A percentile compares a stretch with the other conserved stretches of the same genome.
Conservation (phyloP, 1,284 basidiomycete genomes). For the Boletus sp. region DNA sequence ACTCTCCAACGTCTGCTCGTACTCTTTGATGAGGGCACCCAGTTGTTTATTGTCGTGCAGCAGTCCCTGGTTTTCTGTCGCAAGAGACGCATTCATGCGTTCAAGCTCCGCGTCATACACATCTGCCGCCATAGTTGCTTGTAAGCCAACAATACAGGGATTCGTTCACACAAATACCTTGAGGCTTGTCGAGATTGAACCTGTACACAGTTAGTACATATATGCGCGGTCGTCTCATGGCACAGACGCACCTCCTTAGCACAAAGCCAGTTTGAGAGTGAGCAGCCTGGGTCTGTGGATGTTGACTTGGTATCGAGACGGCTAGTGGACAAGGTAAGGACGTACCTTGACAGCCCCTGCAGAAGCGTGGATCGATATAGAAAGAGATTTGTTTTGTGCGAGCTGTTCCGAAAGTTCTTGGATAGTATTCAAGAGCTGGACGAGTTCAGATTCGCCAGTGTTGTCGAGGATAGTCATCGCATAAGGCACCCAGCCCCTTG, state of each 20-base stretch:
- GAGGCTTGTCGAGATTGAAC: conserved; percentile 88
- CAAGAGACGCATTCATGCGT: conserved; percentile 80
- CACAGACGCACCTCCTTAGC: conserved; percentile 61
- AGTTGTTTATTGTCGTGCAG: conserved; percentile 96
- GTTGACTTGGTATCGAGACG: conserved; percentile 1
- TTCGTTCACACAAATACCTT: conserved; percentile 54
- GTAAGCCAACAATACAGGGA: background rate
- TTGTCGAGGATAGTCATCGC: conserved; percentile 42
- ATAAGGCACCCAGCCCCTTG: background rate
- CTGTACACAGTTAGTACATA: conserved; percentile 24
- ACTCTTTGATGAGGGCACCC: conserved; percentile 87
- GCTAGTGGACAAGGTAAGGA: conserved; percentile 6
- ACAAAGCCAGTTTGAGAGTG: conserved; percentile 88
- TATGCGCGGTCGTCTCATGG: background rate
- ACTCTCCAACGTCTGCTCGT: conserved; percentile 92
- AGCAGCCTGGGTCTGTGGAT: conserved; percentile 53
- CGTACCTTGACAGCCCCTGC: conserved; percentile 78
- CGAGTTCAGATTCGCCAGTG: conserved; percentile 45
- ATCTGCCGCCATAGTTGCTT: conserved; percentile 47
- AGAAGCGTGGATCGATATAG: conserved; percentile 56
- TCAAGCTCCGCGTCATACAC: conserved; percentile 92
- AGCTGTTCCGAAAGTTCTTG: conserved; percentile 83
- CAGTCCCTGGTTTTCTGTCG: conserved; percentile 82
- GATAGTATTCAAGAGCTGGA: conserved; percentile 70
- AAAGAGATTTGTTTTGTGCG: conserved; percentile 66